Base-by-base conservation (phyloP, 1,284 basidiomycete species). In the Phaffia rhodozyma region DNA sequence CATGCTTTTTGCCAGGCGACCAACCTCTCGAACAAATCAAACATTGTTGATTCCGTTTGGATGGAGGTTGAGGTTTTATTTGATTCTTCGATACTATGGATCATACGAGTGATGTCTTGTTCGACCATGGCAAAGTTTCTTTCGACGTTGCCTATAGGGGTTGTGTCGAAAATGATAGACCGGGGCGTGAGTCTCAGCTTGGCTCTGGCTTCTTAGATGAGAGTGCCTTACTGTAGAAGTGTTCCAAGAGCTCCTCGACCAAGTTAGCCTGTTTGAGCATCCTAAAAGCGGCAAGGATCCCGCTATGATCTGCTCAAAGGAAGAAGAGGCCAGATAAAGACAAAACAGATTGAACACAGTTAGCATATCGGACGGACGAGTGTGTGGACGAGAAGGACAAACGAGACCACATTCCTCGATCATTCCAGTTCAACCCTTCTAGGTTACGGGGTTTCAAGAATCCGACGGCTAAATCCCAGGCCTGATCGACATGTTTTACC, bases 1-100 rank as follows among this genome's bases (percentile, higher is more conserved):
- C 76, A 75, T 20, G 71, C 69, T 60, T 74, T 66, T 58, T 75
- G 74, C 76, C 76, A 77, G 0, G 67, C 49, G 0, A 70, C 69
- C 30, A 74, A 57, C 16, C 73, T 67, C 23, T 75, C 73, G 23
- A 76, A 66, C 53, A 75, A 59, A 48, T 72, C 71, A 4, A 60
- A 65, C 70, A 74, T 71, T 53, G 69, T 60, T 43, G 3, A 52
- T 13, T 5, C 60, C 20, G 23, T 69, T 55, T 16, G 65, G 62
- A 43, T 70, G 52, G 5, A 59, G 57, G 9, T 54, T 18, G 69
- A 68, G 29, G 68, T 53, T 2, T 61, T 48, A 18, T 60, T 55
- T 23, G 64, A 58, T 52, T 65, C 63, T 32, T 72, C 61, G 3
- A 74, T 59, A 3, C 68, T 67, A 6, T 65, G 50, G 23, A 72